Conservation (phyloP, 2,329 filamentous ascomycete species). For the Diplodia mutila region DNA sequence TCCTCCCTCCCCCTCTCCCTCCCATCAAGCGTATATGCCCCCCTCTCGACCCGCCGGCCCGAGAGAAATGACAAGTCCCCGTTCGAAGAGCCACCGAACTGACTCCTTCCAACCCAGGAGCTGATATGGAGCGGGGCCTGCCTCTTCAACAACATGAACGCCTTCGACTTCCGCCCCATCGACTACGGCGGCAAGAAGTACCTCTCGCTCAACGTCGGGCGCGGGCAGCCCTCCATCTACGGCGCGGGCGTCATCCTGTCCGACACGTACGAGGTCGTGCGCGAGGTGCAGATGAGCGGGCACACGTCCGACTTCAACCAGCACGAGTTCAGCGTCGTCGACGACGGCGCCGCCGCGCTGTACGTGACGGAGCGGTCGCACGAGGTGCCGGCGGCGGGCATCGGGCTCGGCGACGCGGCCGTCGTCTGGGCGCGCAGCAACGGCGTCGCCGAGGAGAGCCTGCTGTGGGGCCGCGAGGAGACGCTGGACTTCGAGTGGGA, state of each 20-base stretch:
- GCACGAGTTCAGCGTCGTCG: slow-evolving; percentile 57
- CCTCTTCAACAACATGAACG: slow-evolving; percentile 49
- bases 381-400: not conserved
- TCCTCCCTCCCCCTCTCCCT: no score
- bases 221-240: slow-evolving; percentile 54
- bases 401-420: slow-evolving; percentile 42
- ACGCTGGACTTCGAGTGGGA: slow-evolving; percentile 61
- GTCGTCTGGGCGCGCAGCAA: slow-evolving; percentile 38
- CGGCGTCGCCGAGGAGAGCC: slow-evolving; percentile 47
- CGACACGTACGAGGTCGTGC: slow-evolving; percentile 52
- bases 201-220: slow-evolving; percentile 52
- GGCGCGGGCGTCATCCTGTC: slow-evolving; percentile 59
- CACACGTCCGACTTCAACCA: slow-evolving; percentile 51
- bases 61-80: no score
- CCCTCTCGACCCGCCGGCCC: no score
- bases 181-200: slow-evolving; percentile 53
- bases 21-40: no score
- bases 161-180: slow-evolving; percentile 52
- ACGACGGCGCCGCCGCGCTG: slow-evolving; percentile 46
- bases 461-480: slow-evolving; percentile 49
- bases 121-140: slow-evolving; percentile 55
- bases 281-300: slow-evolving; percentile 45
- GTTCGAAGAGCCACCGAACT: no score
- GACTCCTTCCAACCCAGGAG: slow-evolving; percentile 34
- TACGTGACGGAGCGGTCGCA: slow-evolving; percentile 44